These are phyloP conservation scores for Leccinum arenicola DNA, from an alignment of 768 basidiomycete species.

Conservation along the genomic window DNA sequence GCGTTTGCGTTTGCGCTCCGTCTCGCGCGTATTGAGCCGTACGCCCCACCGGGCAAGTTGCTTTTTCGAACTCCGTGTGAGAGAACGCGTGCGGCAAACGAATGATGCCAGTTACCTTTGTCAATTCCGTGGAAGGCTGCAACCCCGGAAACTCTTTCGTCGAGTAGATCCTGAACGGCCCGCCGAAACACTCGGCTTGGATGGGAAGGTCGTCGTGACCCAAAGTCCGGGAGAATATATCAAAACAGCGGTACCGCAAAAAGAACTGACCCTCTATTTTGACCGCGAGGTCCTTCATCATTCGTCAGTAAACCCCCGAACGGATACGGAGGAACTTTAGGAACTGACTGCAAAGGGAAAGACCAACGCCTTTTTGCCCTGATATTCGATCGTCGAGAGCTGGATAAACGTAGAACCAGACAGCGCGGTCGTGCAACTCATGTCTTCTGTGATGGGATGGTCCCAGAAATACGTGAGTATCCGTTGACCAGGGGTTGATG, in stretches of 20 bases:
- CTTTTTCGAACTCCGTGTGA: conserved; percentile 15
- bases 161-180: conserved; percentile 65
- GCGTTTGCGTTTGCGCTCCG: conserved; percentile 36
- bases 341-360: conserved; percentile 61
- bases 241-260: conserved; percentile 70
- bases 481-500: conserved; percentile 27
- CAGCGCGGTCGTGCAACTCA: conserved; percentile 46
- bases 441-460: conserved; percentile 43
- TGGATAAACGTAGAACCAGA: conserved; percentile 65
- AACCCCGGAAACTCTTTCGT: conserved; percentile 76
- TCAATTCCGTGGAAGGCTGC: conserved; percentile 64
- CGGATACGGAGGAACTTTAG: too few relatives aligned
- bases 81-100: background rate
- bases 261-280: conserved; percentile 63
- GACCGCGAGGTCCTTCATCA: conserved; percentile 61
- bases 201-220: conserved; percentile 37
- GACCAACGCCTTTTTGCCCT: conserved; percentile 50
- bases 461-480: conserved; percentile 43
- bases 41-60: conserved; percentile 36
- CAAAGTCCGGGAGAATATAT: conserved; percentile 45
- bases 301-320: too few relatives aligned
- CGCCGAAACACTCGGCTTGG: conserved; percentile 65
- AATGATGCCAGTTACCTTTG: conserved; percentile 41
- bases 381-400: conserved; percentile 50
- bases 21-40: conserved; percentile 36